Percentiles rank a stretch among this genome's conserved stretches.
These are phyloP conservation scores for Claviceps quebecensis DNA, from an alignment of 2,329 filamentous ascomycete genomes.

Conservation along the genomic window DNA sequence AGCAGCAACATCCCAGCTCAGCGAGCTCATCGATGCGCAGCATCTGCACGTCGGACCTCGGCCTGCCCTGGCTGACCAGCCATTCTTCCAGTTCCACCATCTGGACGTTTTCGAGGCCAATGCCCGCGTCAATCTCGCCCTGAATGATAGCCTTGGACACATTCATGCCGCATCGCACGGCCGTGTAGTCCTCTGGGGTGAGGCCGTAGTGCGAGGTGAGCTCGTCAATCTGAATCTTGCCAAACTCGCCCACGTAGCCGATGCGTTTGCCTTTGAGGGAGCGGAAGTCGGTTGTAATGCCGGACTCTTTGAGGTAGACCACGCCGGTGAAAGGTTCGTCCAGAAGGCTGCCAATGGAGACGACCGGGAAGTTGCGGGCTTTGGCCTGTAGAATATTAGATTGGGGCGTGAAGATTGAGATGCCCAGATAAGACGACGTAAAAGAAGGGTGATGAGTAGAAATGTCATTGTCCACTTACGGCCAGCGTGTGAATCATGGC, in stretches of 20 bases:
- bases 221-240: conserved; percentile 75
- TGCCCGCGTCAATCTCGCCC: conserved; percentile 58
- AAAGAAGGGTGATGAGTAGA: background rate
- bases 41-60: conserved; percentile 60
- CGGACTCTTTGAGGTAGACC: conserved; percentile 60
- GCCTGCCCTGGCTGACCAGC: conserved; percentile 48
- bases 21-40: conserved; percentile 69
- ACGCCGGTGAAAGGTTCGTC: conserved; percentile 72
- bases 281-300: conserved; percentile 62
- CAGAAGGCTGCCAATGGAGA: conserved; percentile 59
- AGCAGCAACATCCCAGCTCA: conserved; percentile 70
- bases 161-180: conserved; percentile 70
- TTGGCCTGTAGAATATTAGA: conserved; percentile 39
- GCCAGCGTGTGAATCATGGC: conserved; percentile 75
- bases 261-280: conserved; percentile 64
- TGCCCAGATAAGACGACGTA: too few species aligned
- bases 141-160: conserved; percentile 63
- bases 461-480: conserved; percentile 22
- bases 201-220: conserved; percentile 67
- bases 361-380: conserved; percentile 58
- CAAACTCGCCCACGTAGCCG: conserved; percentile 69
- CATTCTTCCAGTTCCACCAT: conserved; percentile 73
- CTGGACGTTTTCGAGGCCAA: conserved; percentile 69
- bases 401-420: background rate
- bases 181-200: conserved; percentile 58